phyloP scores from a whole-genome alignment of 2,329 filamentous ascomycete genomes.

The Plenodomus biglobosus region DNA sequence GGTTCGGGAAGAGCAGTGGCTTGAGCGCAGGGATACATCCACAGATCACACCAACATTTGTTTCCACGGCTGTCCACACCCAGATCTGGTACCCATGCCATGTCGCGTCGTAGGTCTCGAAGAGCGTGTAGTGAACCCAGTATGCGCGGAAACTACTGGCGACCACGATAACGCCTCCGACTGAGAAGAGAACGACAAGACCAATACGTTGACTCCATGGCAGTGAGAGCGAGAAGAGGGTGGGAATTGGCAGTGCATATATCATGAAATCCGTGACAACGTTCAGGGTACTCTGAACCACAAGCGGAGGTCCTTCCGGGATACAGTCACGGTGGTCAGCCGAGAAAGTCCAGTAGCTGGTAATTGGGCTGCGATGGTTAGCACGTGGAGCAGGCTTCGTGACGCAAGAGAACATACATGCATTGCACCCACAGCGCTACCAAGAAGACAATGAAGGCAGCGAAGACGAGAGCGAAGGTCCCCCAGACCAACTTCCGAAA shows the following conservation, averaged over 20 bases:
- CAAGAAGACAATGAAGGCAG: slow-evolving; percentile 40
- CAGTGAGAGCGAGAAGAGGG: slow-evolving; percentile 50
- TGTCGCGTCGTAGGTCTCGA: slow-evolving; percentile 50
- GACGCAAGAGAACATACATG: slow-evolving; percentile 29
- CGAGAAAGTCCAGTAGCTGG: slow-evolving; percentile 49
- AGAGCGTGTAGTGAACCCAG: slow-evolving; percentile 50
- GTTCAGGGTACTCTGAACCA: slow-evolving; percentile 49
- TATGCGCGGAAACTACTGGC: slow-evolving; percentile 52
- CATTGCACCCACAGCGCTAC: slow-evolving; percentile 44
- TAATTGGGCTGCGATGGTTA: slow-evolving; percentile 46
- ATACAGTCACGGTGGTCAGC: slow-evolving; percentile 45
- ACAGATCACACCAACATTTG: slow-evolving; percentile 49
- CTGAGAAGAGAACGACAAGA: slow-evolving; percentile 47
- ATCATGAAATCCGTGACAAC: slow-evolving; percentile 51
- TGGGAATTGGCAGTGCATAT: slow-evolving; percentile 51
- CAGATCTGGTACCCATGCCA: slow-evolving; percentile 50
- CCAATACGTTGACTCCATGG: slow-evolving; percentile 49
- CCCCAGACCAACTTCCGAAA: slow-evolving; percentile 44
- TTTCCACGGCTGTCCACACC: slow-evolving; percentile 49
- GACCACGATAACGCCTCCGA: slow-evolving; percentile 51
- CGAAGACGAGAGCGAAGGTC: slow-evolving; percentile 39
- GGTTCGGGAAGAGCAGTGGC: slow-evolving; percentile 42
- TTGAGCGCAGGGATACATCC: slow-evolving; percentile 50
- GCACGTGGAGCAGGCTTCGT: slow-evolving; percentile 1
- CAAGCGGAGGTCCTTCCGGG: slow-evolving; percentile 49